These are phyloP conservation scores for Aspergillus felis DNA, from an alignment of 2,329 filamentous ascomycete species.

Conservation along the genomic window DNA sequence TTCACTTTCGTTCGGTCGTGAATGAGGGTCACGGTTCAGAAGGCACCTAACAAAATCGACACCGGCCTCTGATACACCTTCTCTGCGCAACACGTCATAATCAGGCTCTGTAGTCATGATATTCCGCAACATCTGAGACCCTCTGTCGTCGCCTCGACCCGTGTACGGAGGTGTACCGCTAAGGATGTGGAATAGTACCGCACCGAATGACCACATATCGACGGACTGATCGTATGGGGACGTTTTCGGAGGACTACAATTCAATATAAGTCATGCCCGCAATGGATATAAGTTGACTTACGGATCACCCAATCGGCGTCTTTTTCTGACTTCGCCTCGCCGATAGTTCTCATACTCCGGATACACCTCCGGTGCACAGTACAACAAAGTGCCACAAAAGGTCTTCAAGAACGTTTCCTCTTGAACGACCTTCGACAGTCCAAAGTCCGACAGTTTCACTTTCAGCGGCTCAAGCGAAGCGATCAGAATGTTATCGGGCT, in stretches of 20 bases:
- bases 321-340: conserved; percentile 58
- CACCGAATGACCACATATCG: conserved; percentile 94
- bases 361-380: conserved; percentile 96
- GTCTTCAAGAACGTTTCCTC: conserved; percentile 92
- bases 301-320: conserved; percentile 52
- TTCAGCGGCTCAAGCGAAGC: conserved; percentile 66
- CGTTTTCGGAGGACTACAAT: conserved; percentile 44
- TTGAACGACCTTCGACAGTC: conserved; percentile 88
- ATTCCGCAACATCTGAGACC: conserved; percentile 70
- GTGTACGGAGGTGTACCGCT: conserved; percentile 76
- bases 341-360: conserved; percentile 70
- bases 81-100: conserved; percentile 56
- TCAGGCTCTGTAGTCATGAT: conserved; percentile 80
- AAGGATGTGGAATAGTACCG: conserved; percentile 85
- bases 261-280: conserved; percentile 9
- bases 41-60: conserved; percentile 75
- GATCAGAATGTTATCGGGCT: conserved; percentile 95
- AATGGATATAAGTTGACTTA: conserved; percentile 24
- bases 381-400: conserved; percentile 92
- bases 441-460: conserved; percentile 95
- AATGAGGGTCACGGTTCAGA: conserved; percentile 73
- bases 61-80: conserved; percentile 60
- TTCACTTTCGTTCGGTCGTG: conserved; percentile 68
- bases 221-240: conserved; percentile 83
- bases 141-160: conserved; percentile 69